phyloP scores from a whole-genome alignment of 108 stramenopile species.

The Pseudonitzschia multiseries region DNA sequence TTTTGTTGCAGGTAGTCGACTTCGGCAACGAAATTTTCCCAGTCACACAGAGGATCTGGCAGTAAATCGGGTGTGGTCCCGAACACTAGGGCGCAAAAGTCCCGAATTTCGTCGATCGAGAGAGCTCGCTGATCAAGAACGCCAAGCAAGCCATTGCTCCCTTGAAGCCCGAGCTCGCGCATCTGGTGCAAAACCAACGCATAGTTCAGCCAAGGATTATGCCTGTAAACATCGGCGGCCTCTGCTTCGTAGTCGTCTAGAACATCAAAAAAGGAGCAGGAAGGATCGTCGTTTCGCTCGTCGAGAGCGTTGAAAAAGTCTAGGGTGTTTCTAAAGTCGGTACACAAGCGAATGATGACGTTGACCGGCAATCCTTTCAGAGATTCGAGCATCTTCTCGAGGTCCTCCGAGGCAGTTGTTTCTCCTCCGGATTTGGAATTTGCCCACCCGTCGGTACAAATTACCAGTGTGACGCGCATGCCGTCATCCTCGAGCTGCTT shows the following conservation, averaged over 20 bases:
- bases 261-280: conserved; percentile 70
- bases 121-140: conserved; percentile 73
- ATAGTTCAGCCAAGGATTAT: conserved; percentile 79
- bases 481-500: conserved; percentile 15
- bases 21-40: conserved; percentile 40
- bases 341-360: conserved; percentile 79
- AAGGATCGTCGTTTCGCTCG: conserved; percentile 38
- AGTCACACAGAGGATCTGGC: conserved; percentile 38
- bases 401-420: conserved; percentile 15
- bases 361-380: conserved; percentile 73
- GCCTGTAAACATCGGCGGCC: conserved; percentile 62
- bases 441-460: conserved; percentile 17
- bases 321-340: conserved; percentile 63
- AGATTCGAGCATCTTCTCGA: conserved; percentile 41
- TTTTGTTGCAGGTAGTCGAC: conserved; percentile 30
- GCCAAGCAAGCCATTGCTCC: conserved; percentile 55
- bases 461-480: conserved; percentile 17
- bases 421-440: neutral
- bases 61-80: conserved; percentile 49
- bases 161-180: conserved; percentile 67
- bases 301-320: conserved; percentile 79
- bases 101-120: conserved; percentile 56
- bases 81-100: conserved; percentile 69
- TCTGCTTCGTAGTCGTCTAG: conserved; percentile 78
- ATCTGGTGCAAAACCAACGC: conserved; percentile 60